These are phyloP conservation scores for Malassezia sp. DNA, from an alignment of 1,284 basidiomycete species.

Conservation along the genomic window DNA sequence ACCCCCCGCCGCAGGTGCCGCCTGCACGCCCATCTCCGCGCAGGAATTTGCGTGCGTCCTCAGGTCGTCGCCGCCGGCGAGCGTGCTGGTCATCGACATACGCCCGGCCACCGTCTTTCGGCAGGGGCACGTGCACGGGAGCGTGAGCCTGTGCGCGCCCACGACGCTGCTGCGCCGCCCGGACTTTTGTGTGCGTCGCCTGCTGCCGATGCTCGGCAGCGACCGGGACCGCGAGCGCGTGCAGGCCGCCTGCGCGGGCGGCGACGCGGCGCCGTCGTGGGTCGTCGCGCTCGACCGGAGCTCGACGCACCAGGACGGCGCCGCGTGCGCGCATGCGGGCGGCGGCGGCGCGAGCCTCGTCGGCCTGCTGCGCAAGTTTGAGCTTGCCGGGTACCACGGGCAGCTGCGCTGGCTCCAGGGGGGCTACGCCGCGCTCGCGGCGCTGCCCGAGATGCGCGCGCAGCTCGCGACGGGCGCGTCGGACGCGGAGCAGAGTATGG, in stretches of 20 bases:
- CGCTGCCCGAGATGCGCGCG: not conserved
- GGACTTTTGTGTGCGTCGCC: constrained; percentile 35
- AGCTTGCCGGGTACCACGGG: constrained; percentile 32
- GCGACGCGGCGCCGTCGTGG: not conserved
- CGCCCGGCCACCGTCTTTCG: constrained; percentile 56
- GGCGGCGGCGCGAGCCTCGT: constrained; percentile 39
- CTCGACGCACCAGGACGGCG: constrained; percentile 23
- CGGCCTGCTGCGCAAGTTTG: constrained; percentile 43
- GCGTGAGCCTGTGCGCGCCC: constrained; percentile 82
- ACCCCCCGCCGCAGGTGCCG: no score
- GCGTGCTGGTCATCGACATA: constrained; percentile 64
- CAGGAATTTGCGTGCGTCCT: no score
- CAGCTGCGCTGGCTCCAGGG: constrained; percentile 41
- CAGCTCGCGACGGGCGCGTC: not conserved
- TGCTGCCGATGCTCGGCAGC: constrained; percentile 38
- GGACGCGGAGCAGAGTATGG: not conserved
- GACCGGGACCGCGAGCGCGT: constrained; percentile 20
- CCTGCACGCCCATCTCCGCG: no score
- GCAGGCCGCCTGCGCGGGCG: constrained; percentile 25
- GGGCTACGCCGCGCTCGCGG: constrained; percentile 23
- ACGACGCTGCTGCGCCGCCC: constrained; percentile 65
- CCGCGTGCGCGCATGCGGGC: constrained; percentile 34
- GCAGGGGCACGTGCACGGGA: constrained; percentile 44
- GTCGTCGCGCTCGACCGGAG: constrained; percentile 42
- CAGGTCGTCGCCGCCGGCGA: no score